Base-by-base conservation (phyloP, 805 yeast species). In the Ogataea allantospora region DNA sequence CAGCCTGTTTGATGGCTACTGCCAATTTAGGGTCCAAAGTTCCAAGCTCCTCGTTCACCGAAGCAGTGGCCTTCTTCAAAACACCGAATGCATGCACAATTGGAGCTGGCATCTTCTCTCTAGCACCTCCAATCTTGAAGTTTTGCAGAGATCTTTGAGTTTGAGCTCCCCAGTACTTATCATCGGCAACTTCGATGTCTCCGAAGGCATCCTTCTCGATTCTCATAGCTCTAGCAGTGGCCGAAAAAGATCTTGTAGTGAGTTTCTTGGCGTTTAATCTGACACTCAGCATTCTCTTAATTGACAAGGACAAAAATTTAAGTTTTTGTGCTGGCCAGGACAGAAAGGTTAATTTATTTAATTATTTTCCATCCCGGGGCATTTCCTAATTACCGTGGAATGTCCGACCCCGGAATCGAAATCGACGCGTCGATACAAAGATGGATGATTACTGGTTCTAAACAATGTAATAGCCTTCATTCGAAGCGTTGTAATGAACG, bases 141-240 rank as follows among this genome's bases (percentile, higher is more conserved):
- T 93, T 93, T 67, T 80, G 83, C 52, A 79, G 75, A 14, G 98
- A 89, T 68, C 98, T 80, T 58, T 85, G 89, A 46, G 99, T 93
- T 70, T 93, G 99, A 30, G 98, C 98, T 44, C 99, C 99, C 91
- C 96, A 91, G 75, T 91, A 91, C 64, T 77, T 80, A 55, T 85
- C 75, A 47, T 78, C 69, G 43, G 86, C 88, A 35, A 91, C 99
- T 62, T 88, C 88, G 58, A 93, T 84, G 61, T 87, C 96, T 53
- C 99, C 99, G 58, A 91, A 93, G 35, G 98, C 98, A 68, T 91
- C 99, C 42, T 88, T 75, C 65, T 91, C 99, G 40, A 75, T 77
- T 70, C 99, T 78, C 56, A 54, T 54, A 32, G 50, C 54, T 25
- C 37, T 48, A 31, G 51, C 35, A 12, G 63, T 48, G 18, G 60